Evolutionary conservation across 441 rosid genomes (phyloP).

Genomic region (Metrosideros polymorpha): DNA sequence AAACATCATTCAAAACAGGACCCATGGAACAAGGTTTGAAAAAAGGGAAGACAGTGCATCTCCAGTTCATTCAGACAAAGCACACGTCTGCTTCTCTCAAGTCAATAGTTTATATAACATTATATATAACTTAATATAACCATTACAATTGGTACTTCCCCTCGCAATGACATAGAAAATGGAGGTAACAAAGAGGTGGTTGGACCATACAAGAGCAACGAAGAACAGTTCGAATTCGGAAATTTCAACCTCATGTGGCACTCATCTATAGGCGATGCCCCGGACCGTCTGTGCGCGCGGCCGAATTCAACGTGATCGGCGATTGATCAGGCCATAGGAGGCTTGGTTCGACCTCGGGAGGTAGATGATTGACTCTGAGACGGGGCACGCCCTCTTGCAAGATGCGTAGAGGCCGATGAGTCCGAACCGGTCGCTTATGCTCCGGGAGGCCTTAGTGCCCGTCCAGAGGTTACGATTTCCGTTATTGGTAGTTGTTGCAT

Average conservation of each 20-base stretch:
- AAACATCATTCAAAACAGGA: neutral
- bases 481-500: neutral
- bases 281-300: no score
- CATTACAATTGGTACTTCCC: neutral
- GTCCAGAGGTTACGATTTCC: slow-evolving; percentile 4
- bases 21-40: neutral
- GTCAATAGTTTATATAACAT: neutral
- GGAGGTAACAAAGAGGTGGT: neutral
- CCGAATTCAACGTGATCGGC: slow-evolving; percentile 5
- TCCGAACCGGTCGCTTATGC: slow-evolving; percentile 54
- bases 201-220: neutral
- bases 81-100: neutral
- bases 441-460: slow-evolving; percentile 26
- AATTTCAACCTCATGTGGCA: neutral
- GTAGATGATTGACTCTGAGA: slow-evolving; percentile 59
- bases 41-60: neutral
- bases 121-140: neutral
- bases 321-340: slow-evolving; percentile 32
- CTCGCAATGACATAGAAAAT: neutral
- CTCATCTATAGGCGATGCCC: neutral
- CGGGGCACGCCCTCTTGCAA: slow-evolving; percentile 54
- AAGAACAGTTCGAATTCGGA: neutral
- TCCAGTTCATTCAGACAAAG: neutral
- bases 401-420: slow-evolving; percentile 47
- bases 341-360: slow-evolving; percentile 43